These are phyloP conservation scores for Amanita rubescens DNA, from an alignment of 768 basidiomycete genomes.

Conservation along the genomic window DNA sequence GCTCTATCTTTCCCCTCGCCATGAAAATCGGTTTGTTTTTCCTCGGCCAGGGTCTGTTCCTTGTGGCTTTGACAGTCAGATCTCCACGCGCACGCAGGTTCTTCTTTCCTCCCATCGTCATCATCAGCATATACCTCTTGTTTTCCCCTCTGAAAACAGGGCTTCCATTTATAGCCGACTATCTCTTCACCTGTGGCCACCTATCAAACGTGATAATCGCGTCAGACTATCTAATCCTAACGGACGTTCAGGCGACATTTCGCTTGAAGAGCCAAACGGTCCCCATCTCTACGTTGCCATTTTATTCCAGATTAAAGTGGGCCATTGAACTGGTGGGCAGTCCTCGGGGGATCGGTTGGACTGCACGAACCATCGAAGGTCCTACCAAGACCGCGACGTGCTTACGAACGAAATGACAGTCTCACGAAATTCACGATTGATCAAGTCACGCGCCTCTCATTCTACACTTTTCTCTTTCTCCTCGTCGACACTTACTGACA, in stretches of 20 bases:
- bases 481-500: conserved; percentile 11
- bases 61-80: background rate
- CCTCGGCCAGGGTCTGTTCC: background rate
- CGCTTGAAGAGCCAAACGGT: conserved; percentile 11
- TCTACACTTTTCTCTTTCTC: conserved; percentile 16
- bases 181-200: background rate
- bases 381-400: conserved; percentile 16
- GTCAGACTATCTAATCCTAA: conserved; percentile 16
- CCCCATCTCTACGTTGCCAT: conserved; percentile 12
- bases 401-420: conserved; percentile 8
- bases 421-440: conserved; percentile 14
- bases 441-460: conserved; percentile 10
- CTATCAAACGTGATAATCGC: background rate
- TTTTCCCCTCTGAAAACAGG: background rate
- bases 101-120: background rate
- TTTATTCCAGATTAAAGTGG: conserved; percentile 19
- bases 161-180: background rate
- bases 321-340: conserved; percentile 14
- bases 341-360: conserved; percentile 23
- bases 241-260: conserved; percentile 20
- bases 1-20: background rate
- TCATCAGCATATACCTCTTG: background rate
- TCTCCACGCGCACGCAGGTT: background rate
- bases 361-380: conserved; percentile 16
- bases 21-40: background rate